phyloP scores from a whole-genome alignment of 192 early-diverging fungal species.

The Spizellomyces sp. region DNA sequence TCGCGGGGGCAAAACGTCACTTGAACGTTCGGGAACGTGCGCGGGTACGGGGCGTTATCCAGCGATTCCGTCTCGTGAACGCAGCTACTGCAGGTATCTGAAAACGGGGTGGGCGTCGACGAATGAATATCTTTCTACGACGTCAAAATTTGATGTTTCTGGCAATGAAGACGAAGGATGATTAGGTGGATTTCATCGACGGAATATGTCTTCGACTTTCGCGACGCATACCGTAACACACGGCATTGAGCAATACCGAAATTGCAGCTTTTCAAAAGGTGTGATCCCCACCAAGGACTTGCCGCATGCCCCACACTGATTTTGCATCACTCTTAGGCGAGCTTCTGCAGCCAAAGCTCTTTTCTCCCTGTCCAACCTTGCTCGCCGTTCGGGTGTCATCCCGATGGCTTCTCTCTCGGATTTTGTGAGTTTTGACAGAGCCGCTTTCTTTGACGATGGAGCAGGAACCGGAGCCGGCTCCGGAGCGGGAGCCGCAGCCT shows the following conservation, averaged over 20 bases:
- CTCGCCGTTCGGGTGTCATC: slow-evolving; percentile 70
- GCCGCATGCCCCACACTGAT: slow-evolving; percentile 65
- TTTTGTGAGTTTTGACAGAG: slow-evolving; percentile 36
- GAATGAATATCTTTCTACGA: background rate
- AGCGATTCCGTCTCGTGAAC: too few relatives aligned
- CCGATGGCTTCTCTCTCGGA: slow-evolving; percentile 49
- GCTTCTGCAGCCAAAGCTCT: slow-evolving; percentile 76
- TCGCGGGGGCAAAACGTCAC: too few relatives aligned
- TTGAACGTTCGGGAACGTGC: too few relatives aligned
- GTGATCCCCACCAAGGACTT: slow-evolving; percentile 54
- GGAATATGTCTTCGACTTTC: too few relatives aligned
- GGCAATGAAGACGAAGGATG: background rate
- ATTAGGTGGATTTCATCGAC: background rate
- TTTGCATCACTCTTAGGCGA: slow-evolving; percentile 52
- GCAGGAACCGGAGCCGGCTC: slow-evolving; percentile 11
- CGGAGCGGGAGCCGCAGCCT: slow-evolving; percentile 4
- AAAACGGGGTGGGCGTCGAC: too few relatives aligned
- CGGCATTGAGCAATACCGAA: slow-evolving; percentile 49
- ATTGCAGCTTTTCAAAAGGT: slow-evolving; percentile 79
- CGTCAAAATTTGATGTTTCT: slow-evolving; percentile 14
- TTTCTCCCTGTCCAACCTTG: slow-evolving; percentile 76
- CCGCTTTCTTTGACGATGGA: slow-evolving; percentile 6
- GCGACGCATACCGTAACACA: slow-evolving; percentile 40
- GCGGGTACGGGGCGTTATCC: too few relatives aligned
- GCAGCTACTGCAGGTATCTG: too few relatives aligned